A percentile compares a stretch with the other conserved stretches of the same genome.
These are phyloP conservation scores for Mycocentrospora acerina DNA, from an alignment of 2,329 filamentous ascomycete species.

Conservation along the genomic window DNA sequence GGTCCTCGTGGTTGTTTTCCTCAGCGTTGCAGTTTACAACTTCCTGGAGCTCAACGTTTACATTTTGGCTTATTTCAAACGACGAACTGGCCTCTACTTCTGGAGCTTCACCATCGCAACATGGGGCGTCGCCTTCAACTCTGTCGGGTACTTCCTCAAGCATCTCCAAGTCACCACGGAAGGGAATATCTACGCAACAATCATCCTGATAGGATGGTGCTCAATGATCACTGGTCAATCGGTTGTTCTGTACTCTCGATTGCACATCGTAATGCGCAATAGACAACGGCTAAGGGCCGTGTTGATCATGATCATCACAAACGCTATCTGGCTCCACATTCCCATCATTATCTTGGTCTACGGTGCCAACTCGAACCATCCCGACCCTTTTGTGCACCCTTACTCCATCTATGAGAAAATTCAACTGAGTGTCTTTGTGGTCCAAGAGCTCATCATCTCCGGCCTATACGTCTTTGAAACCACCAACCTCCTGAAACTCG, in stretches of 20 bases:
- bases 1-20: slow-evolving; percentile 19
- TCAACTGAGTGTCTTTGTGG: slow-evolving; percentile 43
- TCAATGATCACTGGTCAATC: slow-evolving; percentile 62
- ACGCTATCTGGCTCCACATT: slow-evolving; percentile 55
- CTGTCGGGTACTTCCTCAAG: slow-evolving; percentile 47
- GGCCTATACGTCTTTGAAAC: slow-evolving; percentile 56
- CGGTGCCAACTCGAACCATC: slow-evolving; percentile 46
- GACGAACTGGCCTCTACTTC: slow-evolving; percentile 50
- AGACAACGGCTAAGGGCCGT: slow-evolving; percentile 49
- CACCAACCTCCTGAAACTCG: slow-evolving; percentile 14
- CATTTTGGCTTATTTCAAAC: slow-evolving; percentile 49
- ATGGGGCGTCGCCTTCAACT: slow-evolving; percentile 47
- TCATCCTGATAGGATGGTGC: slow-evolving; percentile 59
- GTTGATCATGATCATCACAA: slow-evolving; percentile 57
- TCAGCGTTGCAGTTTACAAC: slow-evolving; percentile 37
- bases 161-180: slow-evolving; percentile 39
- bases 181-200: slow-evolving; percentile 32
- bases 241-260: slow-evolving; percentile 61
- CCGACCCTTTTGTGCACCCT: slow-evolving; percentile 25
- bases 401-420: slow-evolving; percentile 45
- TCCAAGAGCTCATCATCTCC: slow-evolving; percentile 40
- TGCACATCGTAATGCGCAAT: slow-evolving; percentile 60
- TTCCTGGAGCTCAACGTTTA: slow-evolving; percentile 47
- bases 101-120: slow-evolving; percentile 49
- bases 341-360: slow-evolving; percentile 56